Base-by-base conservation (phyloP, 805 yeast species). In the Nematodospora valgi region DNA sequence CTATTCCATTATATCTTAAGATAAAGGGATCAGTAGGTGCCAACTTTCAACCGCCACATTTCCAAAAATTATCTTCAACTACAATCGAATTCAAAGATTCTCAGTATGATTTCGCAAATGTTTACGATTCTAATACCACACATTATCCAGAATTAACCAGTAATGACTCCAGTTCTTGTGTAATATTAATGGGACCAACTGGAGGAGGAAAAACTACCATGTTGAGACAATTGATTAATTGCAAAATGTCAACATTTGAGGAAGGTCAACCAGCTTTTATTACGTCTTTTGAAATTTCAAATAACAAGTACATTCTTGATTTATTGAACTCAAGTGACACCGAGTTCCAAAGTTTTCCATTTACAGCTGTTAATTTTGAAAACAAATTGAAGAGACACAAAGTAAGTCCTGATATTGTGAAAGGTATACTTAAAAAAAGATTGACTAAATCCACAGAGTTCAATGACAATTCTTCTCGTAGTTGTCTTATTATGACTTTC, bases 121-220 rank as follows among this genome's bases (percentile, higher is more conserved):
- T 58, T n/a, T 49, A 40, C 21, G 19, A 32, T 19, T 25, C 40
- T 26, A n/a, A 18, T 20, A 18, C 22, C 6, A 19, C 28, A 12
- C 23, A 30, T 15, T 34, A 37, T 27, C 30, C 15, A 11, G 17
- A 34, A 7, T 34, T 39, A 8, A 8, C 36, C 8, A 14, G 23
- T 16, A 26, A 28, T 15, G 32, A 25, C 10, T 15, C 26, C 14
- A 40, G 36, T 27, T 37, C 44, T 9, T 48, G 53, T 34, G 33
- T 35, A 7, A 39, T 54, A 7, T 46, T 55, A 28, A 48, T 56
- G 45, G 62, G 60, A 1, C 62, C 62, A 5, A 55, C 59, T 5
- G 58, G 58, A 7, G 47, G 58, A 27, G 66, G 65, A 10, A 61
- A 61, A 39, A 58, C 65, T 12, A 55, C 62, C 26, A 47, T 55